phyloP scores from a whole-genome alignment of 805 yeast genomes.

The Ogataea parapolymorpha region DNA sequence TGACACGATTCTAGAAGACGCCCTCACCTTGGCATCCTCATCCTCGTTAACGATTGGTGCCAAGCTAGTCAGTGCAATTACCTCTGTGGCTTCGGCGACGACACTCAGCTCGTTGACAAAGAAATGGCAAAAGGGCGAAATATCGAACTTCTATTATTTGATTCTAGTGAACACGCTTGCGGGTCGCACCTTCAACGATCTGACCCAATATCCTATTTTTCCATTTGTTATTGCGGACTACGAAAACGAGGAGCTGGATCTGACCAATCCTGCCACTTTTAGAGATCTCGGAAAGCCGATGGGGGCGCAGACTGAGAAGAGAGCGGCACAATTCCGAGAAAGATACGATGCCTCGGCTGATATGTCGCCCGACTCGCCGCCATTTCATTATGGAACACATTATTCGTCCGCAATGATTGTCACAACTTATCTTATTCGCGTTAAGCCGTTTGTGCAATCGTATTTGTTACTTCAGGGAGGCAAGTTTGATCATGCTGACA shows the following conservation, averaged over 20 bases:
- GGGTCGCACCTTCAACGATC: slow-evolving; percentile 83
- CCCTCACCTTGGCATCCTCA: slow-evolving; percentile 47
- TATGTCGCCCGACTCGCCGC: slow-evolving; percentile 52
- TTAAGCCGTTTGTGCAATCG: slow-evolving; percentile 79
- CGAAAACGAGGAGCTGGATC: slow-evolving; percentile 64
- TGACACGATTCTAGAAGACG: slow-evolving; percentile 54
- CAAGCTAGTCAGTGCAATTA: slow-evolving; percentile 45
- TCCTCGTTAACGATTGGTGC: slow-evolving; percentile 34
- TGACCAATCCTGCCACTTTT: slow-evolving; percentile 56
- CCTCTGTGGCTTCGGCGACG: slow-evolving; percentile 20
- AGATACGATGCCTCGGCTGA: slow-evolving; percentile 69
- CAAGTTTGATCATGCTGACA: slow-evolving; percentile 82
- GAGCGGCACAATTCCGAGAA: slow-evolving; percentile 65
- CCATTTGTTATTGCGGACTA: slow-evolving; percentile 92
- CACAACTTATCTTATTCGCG: slow-evolving; percentile 69
- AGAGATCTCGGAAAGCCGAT: slow-evolving; percentile 83
- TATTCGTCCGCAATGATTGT: slow-evolving; percentile 94
- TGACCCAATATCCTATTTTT: slow-evolving; percentile 87
- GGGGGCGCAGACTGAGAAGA: slow-evolving; percentile 74
- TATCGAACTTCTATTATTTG: slow-evolving; percentile 79
- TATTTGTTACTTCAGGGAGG: slow-evolving; percentile 82
- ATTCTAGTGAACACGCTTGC: slow-evolving; percentile 80
- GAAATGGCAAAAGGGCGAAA: slow-evolving; percentile 72
- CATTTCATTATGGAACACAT: slow-evolving; percentile 92
- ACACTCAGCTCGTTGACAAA: slow-evolving; percentile 49